phyloP scores from a whole-genome alignment of 2,329 filamentous ascomycete species.

The Dothideomycetes sp. region DNA sequence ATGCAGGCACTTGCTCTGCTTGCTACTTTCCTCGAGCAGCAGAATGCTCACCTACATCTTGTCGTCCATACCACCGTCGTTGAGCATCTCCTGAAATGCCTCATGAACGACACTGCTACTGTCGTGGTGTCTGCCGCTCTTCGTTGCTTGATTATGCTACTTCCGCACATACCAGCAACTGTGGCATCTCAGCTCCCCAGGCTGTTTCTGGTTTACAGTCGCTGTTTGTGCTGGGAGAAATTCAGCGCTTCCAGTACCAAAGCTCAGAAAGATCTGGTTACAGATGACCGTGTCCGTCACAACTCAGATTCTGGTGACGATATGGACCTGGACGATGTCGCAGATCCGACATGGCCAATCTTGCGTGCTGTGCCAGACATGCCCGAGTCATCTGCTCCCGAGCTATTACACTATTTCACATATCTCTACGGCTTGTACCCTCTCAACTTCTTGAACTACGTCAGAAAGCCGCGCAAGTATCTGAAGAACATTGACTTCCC shows the following conservation, averaged over 20 bases:
- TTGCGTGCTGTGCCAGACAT: constrained; percentile 52
- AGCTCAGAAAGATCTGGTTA: constrained; percentile 26
- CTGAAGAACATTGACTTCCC: constrained; percentile 63
- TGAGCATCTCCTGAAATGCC: constrained; percentile 59
- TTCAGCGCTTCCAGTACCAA: constrained; percentile 31
- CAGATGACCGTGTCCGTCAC: constrained; percentile 24
- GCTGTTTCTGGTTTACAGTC: constrained; percentile 72
- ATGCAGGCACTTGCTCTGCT: constrained; percentile 57
- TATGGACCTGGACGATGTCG: constrained; percentile 29
- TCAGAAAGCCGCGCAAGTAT: constrained; percentile 71
- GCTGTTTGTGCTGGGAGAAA: constrained; percentile 69
- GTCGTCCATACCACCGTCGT: constrained; percentile 65
- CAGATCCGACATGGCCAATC: constrained; percentile 52
- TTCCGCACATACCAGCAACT: constrained; percentile 70
- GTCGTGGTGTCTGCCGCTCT: constrained; percentile 67
- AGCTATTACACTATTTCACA: constrained; percentile 68
- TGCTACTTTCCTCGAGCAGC: constrained; percentile 62
- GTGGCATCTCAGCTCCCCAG: constrained; percentile 59
- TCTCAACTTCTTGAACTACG: constrained; percentile 78
- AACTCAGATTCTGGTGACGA: constrained; percentile 24
- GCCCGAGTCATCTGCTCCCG: constrained; percentile 54
- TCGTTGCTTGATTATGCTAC: constrained; percentile 68
- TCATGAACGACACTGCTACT: constrained; percentile 70
- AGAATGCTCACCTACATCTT: constrained; percentile 70
- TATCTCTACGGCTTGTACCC: constrained; percentile 77